These are phyloP conservation scores for Lactarius tabidus DNA, from an alignment of 768 basidiomycete species.

Conservation along the genomic window DNA sequence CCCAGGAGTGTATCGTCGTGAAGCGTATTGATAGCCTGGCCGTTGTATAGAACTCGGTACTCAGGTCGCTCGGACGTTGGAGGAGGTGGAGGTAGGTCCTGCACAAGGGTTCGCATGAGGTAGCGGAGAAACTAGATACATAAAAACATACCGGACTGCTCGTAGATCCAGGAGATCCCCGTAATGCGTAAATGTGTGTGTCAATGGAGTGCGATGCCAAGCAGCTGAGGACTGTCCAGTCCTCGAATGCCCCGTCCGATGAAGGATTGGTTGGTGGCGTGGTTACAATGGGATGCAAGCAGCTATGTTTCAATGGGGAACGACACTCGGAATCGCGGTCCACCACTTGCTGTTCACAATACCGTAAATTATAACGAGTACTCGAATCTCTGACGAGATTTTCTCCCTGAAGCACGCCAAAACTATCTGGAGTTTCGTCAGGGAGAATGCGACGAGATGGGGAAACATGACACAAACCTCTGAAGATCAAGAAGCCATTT, in stretches of 20 bases:
- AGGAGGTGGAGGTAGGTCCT: neutral
- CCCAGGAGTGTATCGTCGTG: neutral
- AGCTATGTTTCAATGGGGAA: neutral
- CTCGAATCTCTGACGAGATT: neutral
- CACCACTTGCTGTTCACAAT: neutral
- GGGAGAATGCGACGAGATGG: neutral
- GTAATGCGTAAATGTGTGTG: neutral
- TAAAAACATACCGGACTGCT: neutral
- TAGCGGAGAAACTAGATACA: neutral
- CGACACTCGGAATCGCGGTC: neutral
- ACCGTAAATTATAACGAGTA: neutral
- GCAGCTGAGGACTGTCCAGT: neutral
- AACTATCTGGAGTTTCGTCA: neutral
- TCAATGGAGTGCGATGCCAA: neutral
- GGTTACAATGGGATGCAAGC: neutral
- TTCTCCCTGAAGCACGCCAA: neutral
- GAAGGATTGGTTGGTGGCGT: neutral
- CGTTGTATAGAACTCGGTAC: neutral
- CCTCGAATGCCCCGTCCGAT: neutral
- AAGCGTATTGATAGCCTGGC: neutral
- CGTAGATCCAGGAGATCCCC: neutral
- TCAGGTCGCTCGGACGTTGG: neutral
- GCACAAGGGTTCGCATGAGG: neutral
- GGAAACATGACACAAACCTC: neutral
- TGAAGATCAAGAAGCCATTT: neutral